Evolutionary conservation across 495 filamentous ascomycete species (phyloP).

Genomic region (Xylaria curta): DNA sequence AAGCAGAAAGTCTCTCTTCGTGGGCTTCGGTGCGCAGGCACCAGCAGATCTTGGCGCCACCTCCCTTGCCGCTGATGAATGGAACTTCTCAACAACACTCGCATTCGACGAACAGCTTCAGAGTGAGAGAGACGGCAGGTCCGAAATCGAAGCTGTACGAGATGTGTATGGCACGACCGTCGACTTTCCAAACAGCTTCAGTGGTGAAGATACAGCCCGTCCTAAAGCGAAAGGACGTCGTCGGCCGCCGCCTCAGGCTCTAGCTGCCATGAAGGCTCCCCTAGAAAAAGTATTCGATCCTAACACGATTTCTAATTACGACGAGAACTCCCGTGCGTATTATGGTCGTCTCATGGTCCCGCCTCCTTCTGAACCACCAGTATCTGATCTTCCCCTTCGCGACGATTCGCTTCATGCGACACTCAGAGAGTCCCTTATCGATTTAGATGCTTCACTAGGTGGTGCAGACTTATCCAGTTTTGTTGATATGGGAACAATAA

Average conservation of each 20-base stretch:
- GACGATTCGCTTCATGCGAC: slow-evolving; percentile 58
- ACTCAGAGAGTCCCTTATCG: slow-evolving; percentile 62
- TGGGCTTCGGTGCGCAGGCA: slow-evolving; percentile 72
- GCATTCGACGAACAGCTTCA: slow-evolving; percentile 73
- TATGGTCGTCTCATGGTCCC: slow-evolving; percentile 50
- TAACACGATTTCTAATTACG: slow-evolving; percentile 61
- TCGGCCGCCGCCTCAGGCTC: slow-evolving; percentile 56
- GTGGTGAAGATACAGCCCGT: slow-evolving; percentile 48
- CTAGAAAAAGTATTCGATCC: slow-evolving; percentile 64
- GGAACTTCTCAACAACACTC: slow-evolving; percentile 91
- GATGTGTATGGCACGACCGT: slow-evolving; percentile 59
- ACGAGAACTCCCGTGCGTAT: slow-evolving; percentile 60
- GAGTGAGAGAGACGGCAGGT: slow-evolving; percentile 43
- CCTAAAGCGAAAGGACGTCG: slow-evolving; percentile 53
- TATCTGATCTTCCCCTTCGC: slow-evolving; percentile 61
- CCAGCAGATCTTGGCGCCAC: slow-evolving; percentile 50
- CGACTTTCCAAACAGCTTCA: slow-evolving; percentile 48
- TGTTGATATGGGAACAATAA: slow-evolving; percentile 65
- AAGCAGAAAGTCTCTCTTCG: slow-evolving; percentile 81
- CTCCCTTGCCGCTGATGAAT: slow-evolving; percentile 67
- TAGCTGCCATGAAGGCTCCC: slow-evolving; percentile 49
- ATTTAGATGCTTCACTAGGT: slow-evolving; percentile 60
- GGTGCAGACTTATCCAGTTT: slow-evolving; percentile 58
- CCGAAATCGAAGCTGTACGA: slow-evolving; percentile 49
- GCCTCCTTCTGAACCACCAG: slow-evolving; percentile 33